Evolutionary conservation across 2,329 filamentous ascomycete genomes (phyloP).

Genomic region (Xylaria hypoxylon): DNA sequence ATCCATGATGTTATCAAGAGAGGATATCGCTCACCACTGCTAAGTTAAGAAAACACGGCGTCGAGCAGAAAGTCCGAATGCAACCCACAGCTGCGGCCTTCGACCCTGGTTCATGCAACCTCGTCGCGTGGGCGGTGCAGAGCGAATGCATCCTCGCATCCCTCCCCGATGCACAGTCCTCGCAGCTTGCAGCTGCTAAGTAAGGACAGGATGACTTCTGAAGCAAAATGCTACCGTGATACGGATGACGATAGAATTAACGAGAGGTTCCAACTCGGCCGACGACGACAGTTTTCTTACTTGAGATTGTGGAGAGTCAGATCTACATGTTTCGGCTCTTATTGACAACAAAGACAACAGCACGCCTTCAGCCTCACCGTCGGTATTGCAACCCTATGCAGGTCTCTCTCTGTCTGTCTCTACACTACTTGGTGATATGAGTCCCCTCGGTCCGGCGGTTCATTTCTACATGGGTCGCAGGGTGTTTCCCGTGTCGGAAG

Average conservation of each 20-base stretch:
- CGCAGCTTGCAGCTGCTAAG: slow-evolving; percentile 32
- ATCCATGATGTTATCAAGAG: slow-evolving; percentile 22
- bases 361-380: slow-evolving; percentile 30
- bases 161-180: slow-evolving; percentile 31
- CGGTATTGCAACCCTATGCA: slow-evolving; percentile 35
- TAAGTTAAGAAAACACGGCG: neutral
- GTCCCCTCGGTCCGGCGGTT: slow-evolving; percentile 17
- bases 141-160: slow-evolving; percentile 18
- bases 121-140: slow-evolving; percentile 39
- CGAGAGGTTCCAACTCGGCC: neutral
- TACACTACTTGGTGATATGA: slow-evolving; percentile 19
- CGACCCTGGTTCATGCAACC: slow-evolving; percentile 34
- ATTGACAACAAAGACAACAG: slow-evolving; percentile 6
- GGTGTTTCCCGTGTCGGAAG: slow-evolving; percentile 15
- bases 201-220: slow-evolving; percentile 7
- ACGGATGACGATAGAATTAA: neutral
- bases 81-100: slow-evolving; percentile 18
- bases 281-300: slow-evolving; percentile 7
- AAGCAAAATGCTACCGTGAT: slow-evolving; percentile 15
- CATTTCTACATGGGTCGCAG: slow-evolving; percentile 7
- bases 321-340: slow-evolving; percentile 24
- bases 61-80: slow-evolving; percentile 29
- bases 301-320: neutral
- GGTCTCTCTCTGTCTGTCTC: slow-evolving; percentile 27
- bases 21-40: slow-evolving; percentile 6